Conservation (phyloP, 768 basidiomycete species). For the Termitomyces heimii region DNA sequence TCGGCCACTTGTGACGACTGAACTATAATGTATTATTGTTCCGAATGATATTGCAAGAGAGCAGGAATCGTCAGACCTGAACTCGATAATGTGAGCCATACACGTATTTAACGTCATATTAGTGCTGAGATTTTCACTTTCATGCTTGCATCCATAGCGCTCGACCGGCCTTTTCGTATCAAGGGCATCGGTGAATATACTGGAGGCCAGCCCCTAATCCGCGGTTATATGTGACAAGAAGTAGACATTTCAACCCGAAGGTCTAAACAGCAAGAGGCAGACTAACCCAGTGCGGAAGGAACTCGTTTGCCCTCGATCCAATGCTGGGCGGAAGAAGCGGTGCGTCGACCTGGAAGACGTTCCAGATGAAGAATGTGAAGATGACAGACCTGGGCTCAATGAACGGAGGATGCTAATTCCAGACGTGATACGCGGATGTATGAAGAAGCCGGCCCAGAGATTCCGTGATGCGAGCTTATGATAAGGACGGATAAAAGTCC, state of each 20-base stretch:
- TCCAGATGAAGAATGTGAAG: slow-evolving; percentile 43
- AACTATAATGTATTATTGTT: background rate
- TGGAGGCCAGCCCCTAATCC: slow-evolving; percentile 31
- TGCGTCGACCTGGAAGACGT: slow-evolving; percentile 48
- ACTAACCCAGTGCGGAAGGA: slow-evolving; percentile 63
- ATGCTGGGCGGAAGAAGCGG: slow-evolving; percentile 53
- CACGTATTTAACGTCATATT: background rate
- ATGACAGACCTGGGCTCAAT: slow-evolving; percentile 29
- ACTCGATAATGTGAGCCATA: background rate
- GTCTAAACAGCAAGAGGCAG: slow-evolving; percentile 23
- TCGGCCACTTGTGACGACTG: background rate
- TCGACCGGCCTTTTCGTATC: slow-evolving; percentile 42
- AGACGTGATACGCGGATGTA: slow-evolving; percentile 31
- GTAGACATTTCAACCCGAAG: background rate
- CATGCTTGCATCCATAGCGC: slow-evolving; percentile 38
- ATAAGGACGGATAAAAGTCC: background rate
- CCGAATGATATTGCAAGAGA: background rate
- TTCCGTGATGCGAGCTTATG: slow-evolving; percentile 17
- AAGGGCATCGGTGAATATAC: slow-evolving; percentile 43
- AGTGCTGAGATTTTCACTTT: slow-evolving; percentile 16
- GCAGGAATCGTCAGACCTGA: background rate
- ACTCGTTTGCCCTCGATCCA: slow-evolving; percentile 44
- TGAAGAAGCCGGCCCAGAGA: slow-evolving; percentile 56
- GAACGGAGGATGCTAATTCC: slow-evolving; percentile 61
- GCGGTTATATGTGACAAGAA: slow-evolving; percentile 22